These are phyloP conservation scores for Alternaria sp. DNA, from an alignment of 2,329 filamentous ascomycete species.

Conservation along the genomic window DNA sequence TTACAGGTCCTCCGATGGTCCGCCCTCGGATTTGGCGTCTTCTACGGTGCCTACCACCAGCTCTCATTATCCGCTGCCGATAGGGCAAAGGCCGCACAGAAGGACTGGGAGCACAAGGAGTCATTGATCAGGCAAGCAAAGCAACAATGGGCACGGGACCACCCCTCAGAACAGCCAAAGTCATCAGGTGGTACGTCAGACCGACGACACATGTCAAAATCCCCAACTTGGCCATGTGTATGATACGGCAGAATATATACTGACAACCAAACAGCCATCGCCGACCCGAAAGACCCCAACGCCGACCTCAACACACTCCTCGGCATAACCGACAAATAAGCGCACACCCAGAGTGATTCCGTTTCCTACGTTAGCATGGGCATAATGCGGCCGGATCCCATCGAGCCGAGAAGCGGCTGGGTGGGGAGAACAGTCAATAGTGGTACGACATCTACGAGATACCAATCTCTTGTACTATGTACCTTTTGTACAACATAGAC, in stretches of 20 bases:
- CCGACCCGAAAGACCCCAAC: constrained; percentile 82
- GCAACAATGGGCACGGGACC: constrained; percentile 85
- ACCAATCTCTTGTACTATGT: constrained; percentile 47
- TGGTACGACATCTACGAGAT: constrained; percentile 29
- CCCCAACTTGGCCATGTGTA: not conserved
- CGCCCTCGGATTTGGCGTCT: constrained; percentile 86
- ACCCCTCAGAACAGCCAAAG: constrained; percentile 46
- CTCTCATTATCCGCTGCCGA: constrained; percentile 75
- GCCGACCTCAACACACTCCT: constrained; percentile 84
- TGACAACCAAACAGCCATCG: constrained; percentile 49
- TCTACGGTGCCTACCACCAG: constrained; percentile 97
- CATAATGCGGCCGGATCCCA: constrained; percentile 24
- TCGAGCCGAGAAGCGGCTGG: constrained; percentile 19
- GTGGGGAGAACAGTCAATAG: constrained; percentile 23
- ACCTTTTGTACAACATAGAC: constrained; percentile 53
- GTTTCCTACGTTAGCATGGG: constrained; percentile 32
- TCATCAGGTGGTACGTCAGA: constrained; percentile 38
- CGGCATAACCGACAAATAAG: constrained; percentile 47
- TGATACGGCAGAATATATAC: not conserved
- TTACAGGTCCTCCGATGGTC: constrained; percentile 93
- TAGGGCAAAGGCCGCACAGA: constrained; percentile 72
- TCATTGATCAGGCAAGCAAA: constrained; percentile 92
- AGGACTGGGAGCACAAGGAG: constrained; percentile 90
- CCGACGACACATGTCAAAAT: not conserved
- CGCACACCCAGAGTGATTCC: constrained; percentile 2